phyloP scores from a whole-genome alignment of 345 rosid species.

The Eutrema japonicum region DNA sequence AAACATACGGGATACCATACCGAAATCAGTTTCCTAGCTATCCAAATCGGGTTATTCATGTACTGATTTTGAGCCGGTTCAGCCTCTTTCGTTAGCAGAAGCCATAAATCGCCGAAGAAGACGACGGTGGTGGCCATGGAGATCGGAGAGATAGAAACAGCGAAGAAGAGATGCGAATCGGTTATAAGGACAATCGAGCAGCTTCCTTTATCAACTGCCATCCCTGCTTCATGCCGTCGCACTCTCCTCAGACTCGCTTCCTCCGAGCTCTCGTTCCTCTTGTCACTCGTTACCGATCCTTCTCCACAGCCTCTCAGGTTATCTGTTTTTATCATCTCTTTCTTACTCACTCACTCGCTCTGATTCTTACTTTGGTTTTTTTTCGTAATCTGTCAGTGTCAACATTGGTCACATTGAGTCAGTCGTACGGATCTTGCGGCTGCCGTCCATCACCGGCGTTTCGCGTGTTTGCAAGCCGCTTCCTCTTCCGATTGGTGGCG shows the following conservation, averaged over 20 bases:
- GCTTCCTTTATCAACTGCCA: slow-evolving; percentile 45
- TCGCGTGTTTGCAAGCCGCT: slow-evolving; percentile 83
- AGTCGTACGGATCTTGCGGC: slow-evolving; percentile 60
- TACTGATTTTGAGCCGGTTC: slow-evolving; percentile 10
- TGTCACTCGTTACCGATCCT: slow-evolving; percentile 46
- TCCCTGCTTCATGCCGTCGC: slow-evolving; percentile 54
- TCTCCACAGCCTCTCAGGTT: slow-evolving; percentile 59
- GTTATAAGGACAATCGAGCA: slow-evolving; percentile 50
- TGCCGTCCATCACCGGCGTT: slow-evolving; percentile 64
- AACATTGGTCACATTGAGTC: slow-evolving; percentile 89
- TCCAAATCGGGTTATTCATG: neutral
- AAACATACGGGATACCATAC: neutral
- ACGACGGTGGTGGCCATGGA: slow-evolving; percentile 25
- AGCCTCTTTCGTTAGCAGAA: neutral
- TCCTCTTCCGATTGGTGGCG: slow-evolving; percentile 41
- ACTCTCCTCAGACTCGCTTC: slow-evolving; percentile 72
- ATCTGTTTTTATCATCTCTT: neutral
- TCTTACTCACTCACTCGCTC: neutral
- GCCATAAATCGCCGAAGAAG: slow-evolving; percentile 3
- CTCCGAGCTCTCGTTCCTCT: slow-evolving; percentile 80
- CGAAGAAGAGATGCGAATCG: slow-evolving; percentile 57
- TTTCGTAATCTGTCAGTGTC: slow-evolving; percentile 47
- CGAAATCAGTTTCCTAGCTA: neutral
- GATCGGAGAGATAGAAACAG: slow-evolving; percentile 49
- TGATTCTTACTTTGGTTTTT: neutral